These are phyloP conservation scores for Avena eriantha DNA, from an alignment of 176 grass and related monocot genomes.

Conservation along the genomic window DNA sequence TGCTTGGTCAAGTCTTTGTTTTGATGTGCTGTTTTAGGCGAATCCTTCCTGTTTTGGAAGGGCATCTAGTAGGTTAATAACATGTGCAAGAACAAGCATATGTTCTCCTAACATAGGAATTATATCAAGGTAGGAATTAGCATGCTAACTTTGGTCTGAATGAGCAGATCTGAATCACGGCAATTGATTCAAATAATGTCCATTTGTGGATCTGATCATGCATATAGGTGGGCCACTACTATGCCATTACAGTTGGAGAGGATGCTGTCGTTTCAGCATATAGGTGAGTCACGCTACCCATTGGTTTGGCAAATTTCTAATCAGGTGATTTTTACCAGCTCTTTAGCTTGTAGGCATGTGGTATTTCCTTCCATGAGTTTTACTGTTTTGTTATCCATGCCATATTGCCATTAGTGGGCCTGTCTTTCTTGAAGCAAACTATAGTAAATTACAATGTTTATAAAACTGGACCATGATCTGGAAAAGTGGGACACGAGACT, in stretches of 20 bases:
- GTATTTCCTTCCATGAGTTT: slow-evolving; percentile 13
- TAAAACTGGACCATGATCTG: background rate
- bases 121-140: background rate
- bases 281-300: slow-evolving; percentile 56
- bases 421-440: slow-evolving; percentile 18
- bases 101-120: too few relatives aligned
- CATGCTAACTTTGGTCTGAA: slow-evolving; percentile 5
- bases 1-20: too few relatives aligned
- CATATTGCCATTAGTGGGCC: background rate
- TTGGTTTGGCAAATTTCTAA: slow-evolving; percentile 19
- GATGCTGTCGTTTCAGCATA: slow-evolving; percentile 95
- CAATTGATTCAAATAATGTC: background rate
- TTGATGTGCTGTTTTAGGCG: too few relatives aligned
- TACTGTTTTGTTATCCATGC: slow-evolving; percentile 20
- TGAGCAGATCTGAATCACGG: slow-evolving; percentile 8
- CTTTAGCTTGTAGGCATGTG: background rate
- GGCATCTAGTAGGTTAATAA: too few relatives aligned
- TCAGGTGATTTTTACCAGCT: slow-evolving; percentile 18
- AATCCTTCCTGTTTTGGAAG: too few relatives aligned
- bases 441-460: background rate
- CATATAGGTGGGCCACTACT: too few relatives aligned
- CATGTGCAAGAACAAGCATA: too few relatives aligned
- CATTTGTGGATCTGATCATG: background rate
- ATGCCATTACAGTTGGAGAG: slow-evolving; percentile 89
- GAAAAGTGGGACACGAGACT: background rate